Conservation (phyloP, 116 monocot genomes). For the Posidonia oceanica region DNA sequence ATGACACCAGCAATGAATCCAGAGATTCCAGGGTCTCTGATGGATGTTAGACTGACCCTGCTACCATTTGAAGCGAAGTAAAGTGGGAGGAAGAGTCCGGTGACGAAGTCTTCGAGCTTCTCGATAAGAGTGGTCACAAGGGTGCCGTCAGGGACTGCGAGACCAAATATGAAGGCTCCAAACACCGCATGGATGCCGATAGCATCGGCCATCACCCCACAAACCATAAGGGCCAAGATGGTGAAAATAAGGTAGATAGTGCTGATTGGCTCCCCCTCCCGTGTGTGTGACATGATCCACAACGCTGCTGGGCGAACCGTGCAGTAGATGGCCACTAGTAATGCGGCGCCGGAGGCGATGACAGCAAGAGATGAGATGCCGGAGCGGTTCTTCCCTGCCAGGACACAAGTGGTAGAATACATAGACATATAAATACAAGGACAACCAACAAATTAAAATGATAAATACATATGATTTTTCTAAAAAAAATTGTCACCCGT, state of each 20-base stretch:
- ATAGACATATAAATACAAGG: not conserved
- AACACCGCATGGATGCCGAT: conserved; percentile 18
- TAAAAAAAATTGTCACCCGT: not conserved
- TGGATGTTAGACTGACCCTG: conserved; percentile 7
- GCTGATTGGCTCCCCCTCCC: conserved; percentile 14
- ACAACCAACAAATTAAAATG: not conserved
- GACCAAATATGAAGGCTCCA: conserved; percentile 17
- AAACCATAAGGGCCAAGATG: conserved; percentile 6
- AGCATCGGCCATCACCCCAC: conserved; percentile 10
- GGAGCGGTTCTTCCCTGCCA: not conserved
- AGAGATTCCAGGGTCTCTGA: not conserved
- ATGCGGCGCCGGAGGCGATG: conserved; percentile 1
- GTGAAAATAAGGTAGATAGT: conserved; percentile 4
- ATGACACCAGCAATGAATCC: conserved; percentile 14
- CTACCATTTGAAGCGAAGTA: conserved; percentile 19
- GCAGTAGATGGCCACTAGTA: conserved; percentile 7
- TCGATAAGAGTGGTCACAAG: conserved; percentile 14
- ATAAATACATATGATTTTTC: not conserved
- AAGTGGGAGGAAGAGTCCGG: conserved; percentile 17
- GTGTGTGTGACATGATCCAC: conserved; percentile 19
- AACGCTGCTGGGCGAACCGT: conserved; percentile 8
- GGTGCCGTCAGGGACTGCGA: conserved; percentile 21
- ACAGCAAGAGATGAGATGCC: conserved; percentile 9
- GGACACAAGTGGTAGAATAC: not conserved
- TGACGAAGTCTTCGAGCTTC: conserved; percentile 27